Conservation (phyloP, 495 filamentous ascomycete species). For the Neurospora terricola region DNA sequence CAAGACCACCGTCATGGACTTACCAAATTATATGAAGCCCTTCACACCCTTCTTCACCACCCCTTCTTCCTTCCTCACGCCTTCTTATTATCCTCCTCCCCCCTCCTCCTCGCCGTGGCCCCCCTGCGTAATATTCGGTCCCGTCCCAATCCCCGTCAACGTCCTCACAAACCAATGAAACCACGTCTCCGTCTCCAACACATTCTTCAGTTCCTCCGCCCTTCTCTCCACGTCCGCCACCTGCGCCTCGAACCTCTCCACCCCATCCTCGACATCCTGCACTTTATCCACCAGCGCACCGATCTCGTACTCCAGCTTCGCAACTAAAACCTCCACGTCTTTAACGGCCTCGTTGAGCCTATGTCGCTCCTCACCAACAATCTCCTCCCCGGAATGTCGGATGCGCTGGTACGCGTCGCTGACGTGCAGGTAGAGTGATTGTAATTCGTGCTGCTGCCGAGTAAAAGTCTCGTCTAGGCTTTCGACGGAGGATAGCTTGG, state of each 20-base stretch:
- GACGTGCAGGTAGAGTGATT: slow-evolving; percentile 56
- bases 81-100: background rate
- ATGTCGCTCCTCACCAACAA: slow-evolving; percentile 55
- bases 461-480: slow-evolving; percentile 50
- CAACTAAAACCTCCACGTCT: slow-evolving; percentile 72
- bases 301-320: slow-evolving; percentile 92
- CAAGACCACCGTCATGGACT: background rate
- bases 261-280: slow-evolving; percentile 77
- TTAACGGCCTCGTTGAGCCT: slow-evolving; percentile 63
- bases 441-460: slow-evolving; percentile 54
- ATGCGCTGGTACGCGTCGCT: slow-evolving; percentile 52
- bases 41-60: background rate
- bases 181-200: slow-evolving; percentile 54
- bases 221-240: slow-evolving; percentile 70
- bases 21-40: background rate
- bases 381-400: slow-evolving; percentile 54
- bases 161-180: slow-evolving; percentile 49
- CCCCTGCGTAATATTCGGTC: slow-evolving; percentile 40
- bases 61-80: background rate
- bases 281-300: slow-evolving; percentile 70
- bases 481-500: slow-evolving; percentile 52
- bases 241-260: slow-evolving; percentile 70
- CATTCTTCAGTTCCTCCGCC: slow-evolving; percentile 57
- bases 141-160: slow-evolving; percentile 49
- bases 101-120: background rate